These are phyloP conservation scores for Trypanosoma lewisi DNA, from an alignment of 208 protist genomes.

Conservation along the genomic window DNA sequence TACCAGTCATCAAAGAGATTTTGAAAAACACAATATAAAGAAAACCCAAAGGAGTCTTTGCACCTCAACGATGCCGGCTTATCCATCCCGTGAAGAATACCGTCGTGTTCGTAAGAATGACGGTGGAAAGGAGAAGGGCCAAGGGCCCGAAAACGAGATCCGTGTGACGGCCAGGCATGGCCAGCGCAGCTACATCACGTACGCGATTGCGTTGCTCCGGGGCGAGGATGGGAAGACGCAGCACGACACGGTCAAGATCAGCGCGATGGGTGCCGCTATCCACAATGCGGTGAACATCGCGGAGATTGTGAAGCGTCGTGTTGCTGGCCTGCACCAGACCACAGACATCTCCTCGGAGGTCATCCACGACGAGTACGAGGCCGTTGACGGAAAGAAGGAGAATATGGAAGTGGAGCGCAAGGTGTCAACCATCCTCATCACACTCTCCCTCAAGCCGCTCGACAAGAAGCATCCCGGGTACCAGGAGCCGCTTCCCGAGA, in stretches of 20 bases:
- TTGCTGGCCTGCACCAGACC: conserved; percentile 90
- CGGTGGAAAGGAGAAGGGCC: conserved; percentile 52
- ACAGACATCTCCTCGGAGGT: conserved; percentile 80
- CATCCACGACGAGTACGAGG: conserved; percentile 88
- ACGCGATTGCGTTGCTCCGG: conserved; percentile 84
- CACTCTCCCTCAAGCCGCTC: conserved; percentile 81
- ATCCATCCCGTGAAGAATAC: conserved; percentile 74
- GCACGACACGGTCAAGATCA: conserved; percentile 88
- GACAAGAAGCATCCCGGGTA: conserved; percentile 87
- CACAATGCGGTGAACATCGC: conserved; percentile 91
- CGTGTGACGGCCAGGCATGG: conserved; percentile 75
- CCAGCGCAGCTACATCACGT: conserved; percentile 88
- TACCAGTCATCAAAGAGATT: background rate
- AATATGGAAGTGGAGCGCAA: conserved; percentile 78
- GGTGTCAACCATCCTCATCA: conserved; percentile 89
- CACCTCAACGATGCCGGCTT: conserved; percentile 32
- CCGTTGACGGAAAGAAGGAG: conserved; percentile 69
- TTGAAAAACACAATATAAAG: background rate
- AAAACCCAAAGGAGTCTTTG: background rate
- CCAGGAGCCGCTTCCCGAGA: conserved; percentile 86
- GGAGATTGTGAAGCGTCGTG: conserved; percentile 91
- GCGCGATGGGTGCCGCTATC: conserved; percentile 88
- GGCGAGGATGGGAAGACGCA: conserved; percentile 78
- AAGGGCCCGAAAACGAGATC: conserved; percentile 85
- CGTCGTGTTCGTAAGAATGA: conserved; percentile 54